A percentile compares a stretch with the other conserved stretches of the same genome.
These are phyloP conservation scores for Telfairia occidentalis DNA, from an alignment of 331 rosid species.

Conservation along the genomic window DNA sequence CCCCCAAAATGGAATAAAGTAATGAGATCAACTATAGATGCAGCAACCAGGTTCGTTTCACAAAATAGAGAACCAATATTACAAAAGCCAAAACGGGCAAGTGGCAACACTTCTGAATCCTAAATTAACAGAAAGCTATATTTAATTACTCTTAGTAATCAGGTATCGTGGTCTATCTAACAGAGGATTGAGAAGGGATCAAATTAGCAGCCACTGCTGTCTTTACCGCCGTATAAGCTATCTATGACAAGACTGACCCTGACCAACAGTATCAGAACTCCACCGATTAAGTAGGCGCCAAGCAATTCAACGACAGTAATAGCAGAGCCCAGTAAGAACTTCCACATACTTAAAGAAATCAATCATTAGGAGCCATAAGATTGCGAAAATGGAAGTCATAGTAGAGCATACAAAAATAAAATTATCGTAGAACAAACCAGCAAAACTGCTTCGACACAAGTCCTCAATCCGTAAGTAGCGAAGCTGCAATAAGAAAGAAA, in stretches of 20 bases:
- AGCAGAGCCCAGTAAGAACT: neutral
- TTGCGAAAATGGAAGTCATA: neutral
- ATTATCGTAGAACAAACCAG: slow-evolving; percentile 38
- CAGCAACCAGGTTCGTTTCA: neutral
- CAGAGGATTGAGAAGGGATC: neutral
- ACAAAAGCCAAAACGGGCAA: neutral
- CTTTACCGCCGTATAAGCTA: neutral
- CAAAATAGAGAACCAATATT: neutral
- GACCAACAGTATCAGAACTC: neutral
- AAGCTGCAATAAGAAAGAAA: slow-evolving; percentile 42
- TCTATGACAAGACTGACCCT: neutral
- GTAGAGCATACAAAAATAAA: neutral
- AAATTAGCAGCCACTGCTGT: neutral
- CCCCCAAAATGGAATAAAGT: neutral
- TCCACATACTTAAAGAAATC: neutral
- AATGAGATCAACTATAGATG: neutral
- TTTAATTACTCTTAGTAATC: neutral
- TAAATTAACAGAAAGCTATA: neutral
- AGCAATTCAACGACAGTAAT: neutral
- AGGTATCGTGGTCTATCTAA: neutral
- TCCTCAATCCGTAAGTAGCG: slow-evolving; percentile 61
- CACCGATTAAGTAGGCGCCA: neutral
- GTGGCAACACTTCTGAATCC: neutral
- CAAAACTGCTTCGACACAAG: slow-evolving; percentile 64
- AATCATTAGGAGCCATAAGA: neutral